phyloP scores from a whole-genome alignment of 768 basidiomycete species.

The Tulasnella sp. region DNA sequence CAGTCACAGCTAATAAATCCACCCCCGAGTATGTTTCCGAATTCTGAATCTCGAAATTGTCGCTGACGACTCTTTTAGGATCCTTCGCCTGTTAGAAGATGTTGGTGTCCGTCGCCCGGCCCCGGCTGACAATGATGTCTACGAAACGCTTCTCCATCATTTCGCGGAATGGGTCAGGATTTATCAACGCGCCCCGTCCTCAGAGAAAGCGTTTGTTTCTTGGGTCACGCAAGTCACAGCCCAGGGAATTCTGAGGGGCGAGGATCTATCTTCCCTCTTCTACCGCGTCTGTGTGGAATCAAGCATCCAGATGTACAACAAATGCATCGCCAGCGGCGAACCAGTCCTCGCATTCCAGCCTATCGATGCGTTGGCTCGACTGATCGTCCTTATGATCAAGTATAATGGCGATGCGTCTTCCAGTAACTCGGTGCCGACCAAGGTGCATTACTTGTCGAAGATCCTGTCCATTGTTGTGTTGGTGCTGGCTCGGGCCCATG shows the following conservation, averaged over 20 bases:
- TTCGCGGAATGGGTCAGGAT: conserved; percentile 78
- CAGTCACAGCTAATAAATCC: conserved; percentile 64
- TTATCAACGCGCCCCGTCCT: conserved; percentile 81
- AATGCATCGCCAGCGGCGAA: conserved; percentile 63
- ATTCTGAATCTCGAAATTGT: background rate
- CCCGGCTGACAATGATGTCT: background rate
- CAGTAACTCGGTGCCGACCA: conserved; percentile 89
- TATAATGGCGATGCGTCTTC: conserved; percentile 91
- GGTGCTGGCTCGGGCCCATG: conserved; percentile 88
- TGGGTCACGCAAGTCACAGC: conserved; percentile 97
- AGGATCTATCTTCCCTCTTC: conserved; percentile 95
- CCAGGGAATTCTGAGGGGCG: conserved; percentile 91
- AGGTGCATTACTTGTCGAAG: conserved; percentile 93
- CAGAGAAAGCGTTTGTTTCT: conserved; percentile 91
- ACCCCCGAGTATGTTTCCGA: conserved; percentile 67
- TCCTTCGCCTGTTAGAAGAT: conserved; percentile 69
- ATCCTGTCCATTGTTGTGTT: conserved; percentile 96
- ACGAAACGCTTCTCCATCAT: conserved; percentile 28
- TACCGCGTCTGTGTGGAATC: conserved; percentile 97
- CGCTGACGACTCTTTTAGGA: conserved; percentile 37
- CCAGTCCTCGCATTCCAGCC: conserved; percentile 73
- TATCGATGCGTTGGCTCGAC: conserved; percentile 87
- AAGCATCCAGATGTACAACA: conserved; percentile 77
- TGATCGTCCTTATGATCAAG: conserved; percentile 98
- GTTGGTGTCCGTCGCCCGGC: conserved; percentile 39